These are phyloP conservation scores for Penicillium silybi DNA, from an alignment of 495 filamentous ascomycete species.

Conservation along the genomic window DNA sequence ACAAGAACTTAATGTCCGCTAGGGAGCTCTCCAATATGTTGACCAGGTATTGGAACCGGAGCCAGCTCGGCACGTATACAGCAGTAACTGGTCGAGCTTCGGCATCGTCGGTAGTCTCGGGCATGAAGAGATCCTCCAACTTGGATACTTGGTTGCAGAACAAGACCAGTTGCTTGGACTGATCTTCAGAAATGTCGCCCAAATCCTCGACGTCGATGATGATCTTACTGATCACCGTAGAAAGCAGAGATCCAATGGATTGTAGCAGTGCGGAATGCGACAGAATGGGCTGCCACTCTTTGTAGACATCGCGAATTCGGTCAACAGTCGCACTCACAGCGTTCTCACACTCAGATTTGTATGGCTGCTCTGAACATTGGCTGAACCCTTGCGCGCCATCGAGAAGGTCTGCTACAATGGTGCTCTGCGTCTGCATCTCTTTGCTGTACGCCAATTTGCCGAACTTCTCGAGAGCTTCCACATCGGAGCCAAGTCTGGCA, in stretches of 20 bases:
- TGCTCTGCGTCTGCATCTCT: conserved; percentile 83
- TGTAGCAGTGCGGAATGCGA: conserved; percentile 80
- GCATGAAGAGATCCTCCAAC: conserved; percentile 73
- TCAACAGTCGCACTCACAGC: conserved; percentile 66
- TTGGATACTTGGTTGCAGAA: conserved; percentile 68
- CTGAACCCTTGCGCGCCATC: conserved; percentile 68
- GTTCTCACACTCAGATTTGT: conserved; percentile 61
- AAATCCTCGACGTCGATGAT: conserved; percentile 85
- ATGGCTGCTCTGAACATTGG: conserved; percentile 58
- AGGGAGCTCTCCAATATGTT: conserved; percentile 89
- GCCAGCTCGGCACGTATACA: conserved; percentile 78
- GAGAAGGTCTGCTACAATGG: conserved; percentile 77
- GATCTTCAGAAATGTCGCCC: conserved; percentile 77
- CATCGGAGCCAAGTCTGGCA: conserved; percentile 63
- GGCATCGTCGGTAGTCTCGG: conserved; percentile 37
- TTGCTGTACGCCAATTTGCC: conserved; percentile 79
- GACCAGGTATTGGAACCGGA: conserved; percentile 82
- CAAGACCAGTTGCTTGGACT: conserved; percentile 71
- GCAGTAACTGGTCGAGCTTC: conserved; percentile 61
- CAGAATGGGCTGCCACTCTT: conserved; percentile 75
- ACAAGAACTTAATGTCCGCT: conserved; percentile 82
- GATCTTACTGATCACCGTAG: conserved; percentile 75
- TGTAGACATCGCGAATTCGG: conserved; percentile 64
- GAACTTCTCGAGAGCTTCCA: conserved; percentile 69
- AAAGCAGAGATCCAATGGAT: conserved; percentile 74